phyloP scores from a whole-genome alignment of 2,329 filamentous ascomycete species.

The Paracoccidioides lutzii region DNA sequence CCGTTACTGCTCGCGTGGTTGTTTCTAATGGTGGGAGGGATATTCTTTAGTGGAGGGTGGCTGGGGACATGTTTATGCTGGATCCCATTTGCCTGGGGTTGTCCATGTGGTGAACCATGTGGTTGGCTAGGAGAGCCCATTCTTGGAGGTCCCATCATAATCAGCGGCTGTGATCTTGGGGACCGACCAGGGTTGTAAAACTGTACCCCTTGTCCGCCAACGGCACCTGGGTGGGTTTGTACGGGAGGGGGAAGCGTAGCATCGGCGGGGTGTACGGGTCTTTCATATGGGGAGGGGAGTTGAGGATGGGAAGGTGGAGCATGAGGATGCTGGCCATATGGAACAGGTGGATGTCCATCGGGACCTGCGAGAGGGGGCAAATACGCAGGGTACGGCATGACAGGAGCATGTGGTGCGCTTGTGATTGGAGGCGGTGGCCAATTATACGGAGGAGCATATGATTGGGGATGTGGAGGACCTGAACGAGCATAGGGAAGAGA shows the following conservation, averaged over 20 bases:
- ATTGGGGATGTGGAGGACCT: constrained; percentile 26
- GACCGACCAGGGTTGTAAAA: constrained; percentile 19
- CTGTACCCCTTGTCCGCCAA: constrained; percentile 14
- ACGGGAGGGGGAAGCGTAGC: constrained; percentile 16
- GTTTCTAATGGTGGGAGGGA: constrained; percentile 12
- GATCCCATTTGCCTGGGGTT: constrained; percentile 14
- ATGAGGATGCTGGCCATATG: constrained; percentile 23
- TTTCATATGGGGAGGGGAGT: constrained; percentile 23
- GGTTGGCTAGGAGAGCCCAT: constrained; percentile 1
- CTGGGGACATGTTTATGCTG: constrained; percentile 12
- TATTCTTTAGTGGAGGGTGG: constrained; percentile 17
- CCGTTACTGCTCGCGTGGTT: constrained; percentile 12
- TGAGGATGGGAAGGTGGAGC: constrained; percentile 16
- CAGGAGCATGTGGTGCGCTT: constrained; percentile 28
- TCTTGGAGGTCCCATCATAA: not conserved
- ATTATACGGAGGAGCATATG: constrained; percentile 29
- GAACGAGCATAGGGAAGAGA: constrained; percentile 41
- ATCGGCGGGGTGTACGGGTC: constrained; percentile 22
- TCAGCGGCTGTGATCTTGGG: constrained; percentile 13
- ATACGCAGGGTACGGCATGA: constrained; percentile 25
- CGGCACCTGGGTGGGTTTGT: constrained; percentile 11
- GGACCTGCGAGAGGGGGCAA: constrained; percentile 23
- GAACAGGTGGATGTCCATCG: constrained; percentile 17
- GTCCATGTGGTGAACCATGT: constrained; percentile 12
- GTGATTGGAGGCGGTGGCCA: constrained; percentile 34